Conservation (phyloP, 2,329 filamentous ascomycete genomes). For the Colletotrichum echinochloae region DNA sequence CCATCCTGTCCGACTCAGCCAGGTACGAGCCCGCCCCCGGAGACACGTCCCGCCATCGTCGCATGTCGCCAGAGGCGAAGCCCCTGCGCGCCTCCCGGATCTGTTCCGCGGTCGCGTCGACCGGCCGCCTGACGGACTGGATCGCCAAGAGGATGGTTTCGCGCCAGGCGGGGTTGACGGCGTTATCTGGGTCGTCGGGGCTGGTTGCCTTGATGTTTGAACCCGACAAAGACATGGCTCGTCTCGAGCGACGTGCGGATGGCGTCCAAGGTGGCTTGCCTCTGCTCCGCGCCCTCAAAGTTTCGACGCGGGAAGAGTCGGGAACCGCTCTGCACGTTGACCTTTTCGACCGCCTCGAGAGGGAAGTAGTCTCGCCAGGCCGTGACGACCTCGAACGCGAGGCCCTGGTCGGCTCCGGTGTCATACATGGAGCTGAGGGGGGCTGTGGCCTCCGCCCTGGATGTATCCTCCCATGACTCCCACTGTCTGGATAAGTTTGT, state of each 20-base stretch:
- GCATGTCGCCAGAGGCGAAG: slow-evolving; percentile 47
- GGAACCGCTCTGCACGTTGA: slow-evolving; percentile 26
- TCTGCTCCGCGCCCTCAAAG: slow-evolving; percentile 13
- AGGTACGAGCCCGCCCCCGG: slow-evolving; percentile 46
- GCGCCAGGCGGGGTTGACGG: slow-evolving; percentile 60
- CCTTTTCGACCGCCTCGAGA: slow-evolving; percentile 19
- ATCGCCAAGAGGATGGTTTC: slow-evolving; percentile 52
- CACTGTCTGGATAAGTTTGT: slow-evolving; percentile 53
- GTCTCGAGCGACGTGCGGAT: slow-evolving; percentile 29
- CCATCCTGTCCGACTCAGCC: slow-evolving; percentile 49
- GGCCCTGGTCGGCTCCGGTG: slow-evolving; percentile 68
- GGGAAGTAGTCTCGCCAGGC: slow-evolving; percentile 53
- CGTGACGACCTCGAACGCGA: slow-evolving; percentile 67
- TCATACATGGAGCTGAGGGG: slow-evolving; percentile 64
- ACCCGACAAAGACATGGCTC: slow-evolving; percentile 21
- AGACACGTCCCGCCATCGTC: slow-evolving; percentile 47
- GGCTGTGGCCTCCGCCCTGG: slow-evolving; percentile 70
- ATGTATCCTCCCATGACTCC: slow-evolving; percentile 70
- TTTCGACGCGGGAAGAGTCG: slow-evolving; percentile 24
- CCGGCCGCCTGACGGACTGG: slow-evolving; percentile 35
- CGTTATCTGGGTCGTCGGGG: slow-evolving; percentile 46
- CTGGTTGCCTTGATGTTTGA: slow-evolving; percentile 31
- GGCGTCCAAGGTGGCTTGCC: slow-evolving; percentile 21
- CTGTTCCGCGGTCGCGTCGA: slow-evolving; percentile 21
- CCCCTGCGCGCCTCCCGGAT: slow-evolving; percentile 43